Evolutionary conservation across 2,329 filamentous ascomycete genomes (phyloP), one percentile per base, ranked within the genome.

Genomic region (Monilinia fructigena): DNA sequence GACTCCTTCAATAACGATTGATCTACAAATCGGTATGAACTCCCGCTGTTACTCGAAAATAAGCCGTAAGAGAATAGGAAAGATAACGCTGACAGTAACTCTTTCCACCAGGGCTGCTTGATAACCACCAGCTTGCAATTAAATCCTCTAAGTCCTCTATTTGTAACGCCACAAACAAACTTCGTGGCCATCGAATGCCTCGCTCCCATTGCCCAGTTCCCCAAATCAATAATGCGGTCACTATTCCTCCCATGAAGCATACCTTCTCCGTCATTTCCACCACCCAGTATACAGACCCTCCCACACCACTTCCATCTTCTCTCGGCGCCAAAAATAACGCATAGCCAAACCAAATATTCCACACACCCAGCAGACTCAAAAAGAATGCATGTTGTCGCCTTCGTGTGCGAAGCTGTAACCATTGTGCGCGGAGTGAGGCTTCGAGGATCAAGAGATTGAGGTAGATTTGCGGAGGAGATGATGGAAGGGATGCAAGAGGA

Each of bases 381-480:
- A 98, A 96, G 79, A 98, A 96, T 2, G 92, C 93, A 78, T 99
- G 94, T 74, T 97, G 92, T 20, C 95, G 89, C 58, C 93, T 86
- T 53, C 95, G 89, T 56, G 93, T 91, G 67, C 94, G 91, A 55
- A 98, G 85, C 69, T 93, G 91, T 66, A 99, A 87, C 79, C 96
- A 98, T 75, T 99, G 95, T 31, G 92, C 89, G 71, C 95, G 92
- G 47, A 99, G 83, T 6, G 93, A 97, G 59, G 92, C 93, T 78
- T 99, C 95, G 78, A 99, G 91, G 74, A 99, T 96, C 67, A 99
- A 86, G 31, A 99, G 89, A 79, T 99, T 99, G 74, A 99, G 88
- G 80, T 99, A 99, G 76, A 99, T 97, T 82, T 75, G 73, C 20
- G 69, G 76, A 63, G 73, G 76, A 67, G 80, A 70, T 64, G 79